A percentile compares a stretch with the other conserved stretches of the same genome.
Conservation (phyloP, 1,139 yeast species). For the Candida pseudoviswanathii region DNA sequence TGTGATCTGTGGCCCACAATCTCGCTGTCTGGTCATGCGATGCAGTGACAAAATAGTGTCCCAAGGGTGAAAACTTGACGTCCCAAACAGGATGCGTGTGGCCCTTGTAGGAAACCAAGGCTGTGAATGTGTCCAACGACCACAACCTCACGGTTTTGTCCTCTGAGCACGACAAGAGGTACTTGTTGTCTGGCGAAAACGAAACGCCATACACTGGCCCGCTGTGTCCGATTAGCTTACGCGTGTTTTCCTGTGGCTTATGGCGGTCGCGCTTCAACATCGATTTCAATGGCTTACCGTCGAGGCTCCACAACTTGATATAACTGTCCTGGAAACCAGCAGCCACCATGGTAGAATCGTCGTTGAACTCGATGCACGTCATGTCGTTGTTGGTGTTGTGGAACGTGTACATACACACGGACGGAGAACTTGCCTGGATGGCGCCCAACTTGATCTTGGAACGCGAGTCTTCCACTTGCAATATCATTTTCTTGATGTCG, state of each 20-base stretch:
- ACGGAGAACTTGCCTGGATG: slow-evolving; percentile 82
- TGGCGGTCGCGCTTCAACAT: slow-evolving; percentile 62
- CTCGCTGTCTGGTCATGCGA: slow-evolving; percentile 98
- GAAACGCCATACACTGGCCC: slow-evolving; percentile 92
- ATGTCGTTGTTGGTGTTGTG: slow-evolving; percentile 91
- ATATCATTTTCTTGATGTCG: slow-evolving; percentile 78
- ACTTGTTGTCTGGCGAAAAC: slow-evolving; percentile 88
- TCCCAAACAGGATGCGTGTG: slow-evolving; percentile 99
- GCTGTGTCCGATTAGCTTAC: slow-evolving; percentile 86
- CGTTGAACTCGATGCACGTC: slow-evolving; percentile 82
- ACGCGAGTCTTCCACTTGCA: slow-evolving; percentile 80
- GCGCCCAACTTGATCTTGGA: slow-evolving; percentile 63
- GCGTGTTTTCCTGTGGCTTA: slow-evolving; percentile 44
- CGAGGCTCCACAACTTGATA: slow-evolving; percentile 88
- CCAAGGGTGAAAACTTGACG: slow-evolving; percentile 89
- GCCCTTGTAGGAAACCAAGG: slow-evolving; percentile 92
- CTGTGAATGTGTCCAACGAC: slow-evolving; percentile 90
- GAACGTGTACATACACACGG: slow-evolving; percentile 97
- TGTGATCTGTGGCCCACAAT: slow-evolving; percentile 97
- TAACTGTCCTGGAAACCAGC: slow-evolving; percentile 94
- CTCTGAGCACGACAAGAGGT: slow-evolving; percentile 80
- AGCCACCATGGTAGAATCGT: slow-evolving; percentile 84
- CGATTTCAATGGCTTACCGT: slow-evolving; percentile 80
- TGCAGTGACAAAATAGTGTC: slow-evolving; percentile 96
- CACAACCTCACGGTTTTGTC: slow-evolving; percentile 91